Base-by-base conservation (phyloP, 2,329 filamentous ascomycete genomes). In the Neopestalotiopsis sp. region DNA sequence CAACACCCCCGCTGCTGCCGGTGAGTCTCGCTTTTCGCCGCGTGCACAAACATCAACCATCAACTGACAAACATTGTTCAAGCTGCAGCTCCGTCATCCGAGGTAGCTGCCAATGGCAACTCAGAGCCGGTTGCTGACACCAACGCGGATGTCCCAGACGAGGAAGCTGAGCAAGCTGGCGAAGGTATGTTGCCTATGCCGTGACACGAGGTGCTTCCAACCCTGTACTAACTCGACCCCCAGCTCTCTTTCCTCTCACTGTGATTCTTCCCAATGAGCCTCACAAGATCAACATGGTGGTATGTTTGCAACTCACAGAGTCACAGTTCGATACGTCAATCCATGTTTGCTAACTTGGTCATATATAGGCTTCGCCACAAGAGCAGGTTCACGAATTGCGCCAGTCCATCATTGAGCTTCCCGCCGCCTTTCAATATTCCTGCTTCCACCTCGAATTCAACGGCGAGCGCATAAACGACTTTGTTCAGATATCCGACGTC, bases 331-430 rank as follows among this genome's bases (percentile, higher is more conserved):
- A 9, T 20, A 7, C 14, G 45, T 71, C 61, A 68, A 12, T 7
- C 20, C 49, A 32, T 61, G 45, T 68, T 56, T n/a, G 17, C 61
- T 32, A 38, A 59, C 60, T 64, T 69, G 67, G 68, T 67, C 65
- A 66, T 68, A 68, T 70, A 40, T 75, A 96, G 93, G 93, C 97
- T 68, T 95, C 94, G 57, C 91, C 91, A 73, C 93, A 97, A 85
- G 97, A 99, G 83, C 95, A 98, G 81, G 92, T 98, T 71, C 96
- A 98, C 82, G 96, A 99, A 85, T 91, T 99, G 75, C 93, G 96
- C 74, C 96, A 98, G 83, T 95, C 95, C 71, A 93, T 99, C 79
- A 94, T 98, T 83, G 96, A 99, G 82, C 88, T 94, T 64, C 96
- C 96, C 4, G 88, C 92, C 70, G 97, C 95, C 65, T 96, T 98